phyloP scores from a whole-genome alignment of 768 basidiomycete species.

The Tricholoma saponaceum region DNA sequence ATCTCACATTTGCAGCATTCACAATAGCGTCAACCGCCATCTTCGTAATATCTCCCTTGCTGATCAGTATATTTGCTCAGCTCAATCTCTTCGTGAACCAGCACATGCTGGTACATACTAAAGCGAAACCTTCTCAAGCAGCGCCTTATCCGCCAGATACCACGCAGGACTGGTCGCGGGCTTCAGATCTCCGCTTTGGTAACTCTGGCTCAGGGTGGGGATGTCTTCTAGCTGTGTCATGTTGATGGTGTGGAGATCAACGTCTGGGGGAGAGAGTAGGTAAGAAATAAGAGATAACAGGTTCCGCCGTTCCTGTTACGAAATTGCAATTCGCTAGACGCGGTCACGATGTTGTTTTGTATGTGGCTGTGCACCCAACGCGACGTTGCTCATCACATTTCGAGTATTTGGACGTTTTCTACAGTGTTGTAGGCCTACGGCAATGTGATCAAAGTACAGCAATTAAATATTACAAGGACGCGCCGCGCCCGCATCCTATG shows the following conservation, averaged over 20 bases:
- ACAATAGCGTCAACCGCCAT: slow-evolving; percentile 72
- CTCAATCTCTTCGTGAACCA: neutral
- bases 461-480: neutral
- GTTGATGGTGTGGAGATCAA: neutral
- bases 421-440: neutral
- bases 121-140: neutral
- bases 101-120: neutral
- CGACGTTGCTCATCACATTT: too few relatives aligned
- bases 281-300: too few relatives aligned
- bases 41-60: slow-evolving; percentile 60
- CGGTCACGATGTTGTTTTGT: too few relatives aligned
- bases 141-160: neutral
- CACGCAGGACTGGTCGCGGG: neutral
- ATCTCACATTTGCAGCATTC: slow-evolving; percentile 73
- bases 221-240: neutral
- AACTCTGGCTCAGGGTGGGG: neutral
- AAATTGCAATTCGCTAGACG: too few relatives aligned
- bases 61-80: neutral
- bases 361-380: too few relatives aligned
- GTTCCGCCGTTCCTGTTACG: too few relatives aligned
- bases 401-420: neutral
- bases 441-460: neutral
- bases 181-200: neutral
- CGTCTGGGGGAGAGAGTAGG: neutral
- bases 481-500: neutral